These are phyloP conservation scores for Xylariaceae sp. DNA, from an alignment of 2,329 filamentous ascomycete genomes.

Conservation along the genomic window DNA sequence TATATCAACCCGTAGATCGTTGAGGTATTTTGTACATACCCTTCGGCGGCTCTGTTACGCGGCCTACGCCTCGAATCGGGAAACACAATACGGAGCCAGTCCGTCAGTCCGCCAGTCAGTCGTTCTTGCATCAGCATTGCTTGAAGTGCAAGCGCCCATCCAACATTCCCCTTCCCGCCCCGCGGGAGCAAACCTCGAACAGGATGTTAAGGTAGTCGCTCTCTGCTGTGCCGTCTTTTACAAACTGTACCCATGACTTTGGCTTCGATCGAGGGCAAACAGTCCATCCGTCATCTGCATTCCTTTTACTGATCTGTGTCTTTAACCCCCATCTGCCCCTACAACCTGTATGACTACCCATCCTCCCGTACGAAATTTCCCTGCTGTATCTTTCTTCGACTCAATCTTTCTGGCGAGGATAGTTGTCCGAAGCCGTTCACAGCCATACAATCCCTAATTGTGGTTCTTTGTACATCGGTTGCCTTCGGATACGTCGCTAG, in stretches of 20 bases:
- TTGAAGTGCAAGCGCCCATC: conserved; percentile 6
- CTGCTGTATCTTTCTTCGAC: not conserved
- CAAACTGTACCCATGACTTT: not conserved
- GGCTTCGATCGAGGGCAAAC: not conserved
- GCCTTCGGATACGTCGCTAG: not conserved
- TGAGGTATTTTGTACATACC: not conserved
- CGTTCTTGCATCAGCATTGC: conserved; percentile 26
- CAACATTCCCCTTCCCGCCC: not conserved
- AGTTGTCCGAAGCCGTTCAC: too few relatives aligned
- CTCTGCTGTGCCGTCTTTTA: not conserved
- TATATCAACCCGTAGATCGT: not conserved
- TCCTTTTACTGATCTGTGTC: not conserved
- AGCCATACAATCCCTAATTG: too few relatives aligned
- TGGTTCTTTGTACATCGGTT: not conserved
- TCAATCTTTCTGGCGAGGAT: too few relatives aligned
- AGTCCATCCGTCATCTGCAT: not conserved
- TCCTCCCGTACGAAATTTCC: not conserved
- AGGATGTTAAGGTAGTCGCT: not conserved
- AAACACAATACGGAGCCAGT: not conserved
- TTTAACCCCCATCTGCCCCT: conserved; percentile 3
- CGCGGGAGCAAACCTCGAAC: conserved; percentile 1
- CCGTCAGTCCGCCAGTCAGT: not conserved
- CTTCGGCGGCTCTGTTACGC: not conserved
- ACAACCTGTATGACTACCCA: conserved; percentile 6
- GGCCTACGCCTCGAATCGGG: not conserved